phyloP scores from a whole-genome alignment of 208 protist genomes.

The Leishmania mexicana region DNA sequence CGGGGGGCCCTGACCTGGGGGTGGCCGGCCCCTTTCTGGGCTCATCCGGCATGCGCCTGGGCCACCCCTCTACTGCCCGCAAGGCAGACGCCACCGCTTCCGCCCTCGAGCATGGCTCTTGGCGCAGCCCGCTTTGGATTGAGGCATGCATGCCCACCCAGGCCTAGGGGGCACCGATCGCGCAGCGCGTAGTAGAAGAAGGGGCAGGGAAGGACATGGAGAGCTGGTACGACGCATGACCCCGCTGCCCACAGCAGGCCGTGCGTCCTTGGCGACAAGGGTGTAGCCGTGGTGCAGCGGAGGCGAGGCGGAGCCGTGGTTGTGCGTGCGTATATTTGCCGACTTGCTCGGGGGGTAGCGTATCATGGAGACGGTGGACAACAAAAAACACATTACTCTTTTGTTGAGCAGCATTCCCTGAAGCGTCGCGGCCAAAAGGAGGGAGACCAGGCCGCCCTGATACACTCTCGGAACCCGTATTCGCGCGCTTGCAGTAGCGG shows the following conservation, averaged over 20 bases:
- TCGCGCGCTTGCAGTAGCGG: too few species aligned
- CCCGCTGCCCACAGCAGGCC: too few species aligned
- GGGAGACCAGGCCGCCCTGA: too few species aligned
- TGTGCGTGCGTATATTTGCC: too few species aligned
- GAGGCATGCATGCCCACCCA: not conserved
- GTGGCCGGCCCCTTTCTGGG: not conserved
- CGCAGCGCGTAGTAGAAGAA: not conserved
- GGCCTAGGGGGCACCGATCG: not conserved
- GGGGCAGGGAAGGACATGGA: not conserved
- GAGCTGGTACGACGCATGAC: too few species aligned
- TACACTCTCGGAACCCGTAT: not conserved
- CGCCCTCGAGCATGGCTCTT: not conserved
- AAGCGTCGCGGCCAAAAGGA: not conserved
- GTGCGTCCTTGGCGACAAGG: too few species aligned
- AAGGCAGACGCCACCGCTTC: not conserved
- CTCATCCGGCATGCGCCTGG: not conserved
- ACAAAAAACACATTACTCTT: too few species aligned
- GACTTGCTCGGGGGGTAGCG: too few species aligned
- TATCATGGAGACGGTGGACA: too few species aligned
- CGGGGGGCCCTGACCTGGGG: not conserved
- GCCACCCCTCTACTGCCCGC: not conserved
- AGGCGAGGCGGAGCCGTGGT: too few species aligned
- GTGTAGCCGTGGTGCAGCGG: too few species aligned
- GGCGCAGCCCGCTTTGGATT: not conserved
- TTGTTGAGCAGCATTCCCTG: too few species aligned